phyloP scores from a whole-genome alignment of 768 basidiomycete species.

The Phanerochaete carnosa region DNA sequence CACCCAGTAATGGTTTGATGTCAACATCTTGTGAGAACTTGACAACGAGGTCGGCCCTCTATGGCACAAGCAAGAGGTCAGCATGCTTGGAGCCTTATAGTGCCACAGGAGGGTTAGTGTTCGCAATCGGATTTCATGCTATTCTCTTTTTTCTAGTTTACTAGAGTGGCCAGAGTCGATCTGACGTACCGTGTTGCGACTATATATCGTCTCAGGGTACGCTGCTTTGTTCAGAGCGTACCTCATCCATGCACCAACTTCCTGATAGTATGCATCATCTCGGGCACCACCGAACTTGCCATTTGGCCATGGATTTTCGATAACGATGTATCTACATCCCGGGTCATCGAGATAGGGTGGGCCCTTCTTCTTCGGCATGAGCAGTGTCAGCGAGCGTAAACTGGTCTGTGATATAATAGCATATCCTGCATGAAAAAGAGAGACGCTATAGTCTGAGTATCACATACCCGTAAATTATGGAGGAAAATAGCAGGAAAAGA shows the following conservation, averaged over 20 bases:
- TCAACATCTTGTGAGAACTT: constrained; percentile 18
- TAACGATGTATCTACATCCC: constrained; percentile 24
- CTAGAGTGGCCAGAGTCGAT: not conserved
- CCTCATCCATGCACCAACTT: constrained; percentile 21
- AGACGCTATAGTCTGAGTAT: too few relatives aligned
- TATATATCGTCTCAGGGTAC: constrained; percentile 14
- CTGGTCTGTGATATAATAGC: not conserved
- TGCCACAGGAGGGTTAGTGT: not conserved
- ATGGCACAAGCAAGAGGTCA: not conserved
- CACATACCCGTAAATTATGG: not conserved
- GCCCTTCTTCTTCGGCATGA: constrained; percentile 18
- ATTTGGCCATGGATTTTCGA: constrained; percentile 25
- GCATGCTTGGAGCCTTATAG: not conserved
- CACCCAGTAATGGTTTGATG: constrained; percentile 19
- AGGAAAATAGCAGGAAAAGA: not conserved
- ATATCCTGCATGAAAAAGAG: too few relatives aligned
- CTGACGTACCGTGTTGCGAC: constrained; percentile 21
- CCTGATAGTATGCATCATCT: constrained; percentile 14
- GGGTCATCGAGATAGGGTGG: constrained; percentile 25
- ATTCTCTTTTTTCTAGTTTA: not conserved
- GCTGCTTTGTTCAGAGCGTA: constrained; percentile 18
- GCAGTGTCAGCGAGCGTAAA: not conserved
- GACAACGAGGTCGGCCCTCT: constrained; percentile 23
- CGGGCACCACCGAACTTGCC: constrained; percentile 11
- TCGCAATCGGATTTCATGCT: not conserved